Conservation (phyloP, 1,139 yeast species). For the Pichia sp. region DNA sequence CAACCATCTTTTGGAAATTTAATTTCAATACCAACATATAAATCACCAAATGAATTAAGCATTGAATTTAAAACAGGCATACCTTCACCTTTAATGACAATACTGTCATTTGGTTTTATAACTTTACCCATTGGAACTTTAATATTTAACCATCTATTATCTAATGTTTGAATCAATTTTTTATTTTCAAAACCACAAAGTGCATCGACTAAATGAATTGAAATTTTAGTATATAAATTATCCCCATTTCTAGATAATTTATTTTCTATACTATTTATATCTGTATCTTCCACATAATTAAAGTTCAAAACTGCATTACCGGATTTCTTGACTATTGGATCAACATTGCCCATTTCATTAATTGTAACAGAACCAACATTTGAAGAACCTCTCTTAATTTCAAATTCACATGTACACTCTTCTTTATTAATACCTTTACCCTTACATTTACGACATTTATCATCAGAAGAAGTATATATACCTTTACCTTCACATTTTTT, state of each 20-base stretch:
- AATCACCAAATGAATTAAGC: constrained; percentile 49
- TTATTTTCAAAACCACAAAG: constrained; percentile 68
- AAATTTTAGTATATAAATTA: constrained; percentile 57
- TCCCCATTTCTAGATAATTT: constrained; percentile 44
- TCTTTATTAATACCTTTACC: constrained; percentile 63
- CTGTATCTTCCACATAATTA: constrained; percentile 17
- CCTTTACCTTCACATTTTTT: constrained; percentile 71
- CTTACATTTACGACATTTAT: constrained; percentile 69
- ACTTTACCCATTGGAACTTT: constrained; percentile 72
- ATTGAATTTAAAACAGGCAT: constrained; percentile 53
- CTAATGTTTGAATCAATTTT: constrained; percentile 66
- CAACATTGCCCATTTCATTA: constrained; percentile 72
- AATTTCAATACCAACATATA: constrained; percentile 64
- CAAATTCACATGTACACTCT: constrained; percentile 70
- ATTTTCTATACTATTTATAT: constrained; percentile 24
- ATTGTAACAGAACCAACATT: constrained; percentile 51
- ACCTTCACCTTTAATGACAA: constrained; percentile 72
- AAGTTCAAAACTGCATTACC: constrained; percentile 68
- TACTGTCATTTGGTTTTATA: constrained; percentile 66
- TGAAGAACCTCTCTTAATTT: constrained; percentile 63
- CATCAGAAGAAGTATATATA: constrained; percentile 52
- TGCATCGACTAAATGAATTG: constrained; percentile 70
- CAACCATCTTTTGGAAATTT: constrained; percentile 83
- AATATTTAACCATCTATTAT: constrained; percentile 65
- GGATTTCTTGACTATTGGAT: constrained; percentile 54